Base-by-base conservation (phyloP, 108 stramenopile species). In the Pseudonitzschia delicatissima region DNA sequence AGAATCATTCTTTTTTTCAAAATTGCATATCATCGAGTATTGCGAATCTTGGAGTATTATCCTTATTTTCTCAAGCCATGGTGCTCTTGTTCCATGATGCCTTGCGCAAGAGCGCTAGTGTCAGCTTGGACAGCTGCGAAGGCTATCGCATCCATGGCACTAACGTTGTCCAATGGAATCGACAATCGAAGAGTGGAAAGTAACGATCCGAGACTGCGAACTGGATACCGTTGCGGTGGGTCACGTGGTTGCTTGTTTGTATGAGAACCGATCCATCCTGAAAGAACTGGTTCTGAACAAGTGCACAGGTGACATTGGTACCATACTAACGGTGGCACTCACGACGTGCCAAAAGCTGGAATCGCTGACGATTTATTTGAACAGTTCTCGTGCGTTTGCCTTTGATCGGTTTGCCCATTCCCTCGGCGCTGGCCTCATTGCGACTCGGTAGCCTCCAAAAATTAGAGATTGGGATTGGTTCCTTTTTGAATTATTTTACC, bases 351-450 rank as follows among this genome's bases (percentile, higher is more conserved):
- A 7, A 44, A 63, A 34, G 25, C 39, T 9, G 21, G n/a, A n/a
- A n/a, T n/a, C n/a, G n/a, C n/a, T 71, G 5, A 13, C 45, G 5
- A 45, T 71, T 13, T 18, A 11, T 11, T 40, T 61, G 9, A 51
- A 52, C 12, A 28, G 32, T 18, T 12, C 55, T n/a, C 44, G 40
- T 15, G 31, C 55, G 26, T 1, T 28, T 20, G 45, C 67, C 0
- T 57, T 68, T 59, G 67, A 68, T n/a, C 39, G 44, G 7, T 45
- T 52, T 33, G 71, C 71, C n/a, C 48, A 71, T 33, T 45, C 60
- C 2, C 40, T 71, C 17, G 71, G 71, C 34, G 71, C 64, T 17
- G 71, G 71, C 4, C 31, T 57, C 4, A 23, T 64, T 3, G 18
- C 31, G n/a, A 40, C n/a, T 29, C 58, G 47, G 45, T 6, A 64